Evolutionary conservation across 768 basidiomycete species (phyloP), one percentile per base, ranked within the genome.

Genomic region (Auriculariales sp.): DNA sequence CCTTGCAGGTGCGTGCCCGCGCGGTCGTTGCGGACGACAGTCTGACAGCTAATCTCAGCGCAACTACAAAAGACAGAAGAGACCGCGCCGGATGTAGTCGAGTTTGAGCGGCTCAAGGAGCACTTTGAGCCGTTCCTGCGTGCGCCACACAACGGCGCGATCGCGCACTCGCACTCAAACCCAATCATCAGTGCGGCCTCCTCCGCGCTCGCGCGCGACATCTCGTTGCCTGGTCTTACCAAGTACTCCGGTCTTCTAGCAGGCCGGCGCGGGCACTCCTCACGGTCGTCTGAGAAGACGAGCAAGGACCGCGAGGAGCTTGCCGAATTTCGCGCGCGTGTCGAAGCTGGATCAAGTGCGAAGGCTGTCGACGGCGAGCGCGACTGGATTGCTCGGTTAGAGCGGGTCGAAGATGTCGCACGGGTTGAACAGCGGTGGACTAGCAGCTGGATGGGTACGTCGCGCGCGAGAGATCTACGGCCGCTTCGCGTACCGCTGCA

Each of bases 51-150:
- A 14, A 22, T 36, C n/a, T 46, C 53, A 97, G 93, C 83, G 17
- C 94, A 97, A 62, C 68, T 97, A 25, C 92, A 95, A 61, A 90
- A 84, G 65, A 77, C 74, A 51, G 86, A 94, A 71, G 88, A 93
- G 58, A 81, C 82, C 22, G 82, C 83, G 0, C 79, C 84, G 9
- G 90, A 88, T 51, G 76, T 78, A 10, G 67, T 91, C 54, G 93
- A 95, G 64, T 92, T 95, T 60, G 95, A 99, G 57, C 78, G 83
- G 53, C 65, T 99, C 58, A 94, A 94, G 67, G 91, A 95, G 58
- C 93, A 98, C 65, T 92, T 97, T 69, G 95, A 98, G 62, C 86
- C 90, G 49, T 86, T 89, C 70, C 68, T 99, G 65, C 81, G 90
- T 66, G 77, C 83, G 56, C 67, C 74, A 44, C 68, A 76, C 68